These are phyloP conservation scores for Volvox carteri DNA, from an alignment of 163 green algal species.

Conservation along the genomic window DNA sequence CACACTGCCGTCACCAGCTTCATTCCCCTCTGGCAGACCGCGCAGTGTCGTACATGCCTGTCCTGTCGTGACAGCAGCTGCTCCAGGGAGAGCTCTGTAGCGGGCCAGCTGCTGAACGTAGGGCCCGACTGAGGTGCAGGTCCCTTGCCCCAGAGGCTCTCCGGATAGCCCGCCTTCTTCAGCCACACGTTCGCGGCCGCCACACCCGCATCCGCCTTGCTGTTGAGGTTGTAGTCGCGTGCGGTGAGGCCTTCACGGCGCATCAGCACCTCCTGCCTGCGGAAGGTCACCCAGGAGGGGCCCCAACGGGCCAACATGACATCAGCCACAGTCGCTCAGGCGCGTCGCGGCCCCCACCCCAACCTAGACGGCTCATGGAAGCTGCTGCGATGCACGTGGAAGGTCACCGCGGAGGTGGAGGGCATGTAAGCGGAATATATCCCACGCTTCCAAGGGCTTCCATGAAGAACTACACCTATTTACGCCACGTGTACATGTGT, in stretches of 20 bases:
- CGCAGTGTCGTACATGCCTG: slow-evolving; percentile 48
- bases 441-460: too few relatives aligned
- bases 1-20: not conserved
- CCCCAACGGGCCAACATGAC: too few relatives aligned
- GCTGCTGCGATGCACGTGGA: too few relatives aligned
- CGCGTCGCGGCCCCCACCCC: too few relatives aligned
- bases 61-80: slow-evolving; percentile 17
- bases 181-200: slow-evolving; percentile 27
- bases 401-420: too few relatives aligned
- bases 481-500: not conserved
- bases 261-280: slow-evolving; percentile 62
- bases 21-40: slow-evolving; percentile 10
- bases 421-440: too few relatives aligned
- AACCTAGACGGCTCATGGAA: too few relatives aligned
- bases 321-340: too few relatives aligned
- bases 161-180: slow-evolving; percentile 15
- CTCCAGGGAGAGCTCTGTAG: not conserved
- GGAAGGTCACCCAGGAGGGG: too few relatives aligned
- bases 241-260: slow-evolving; percentile 13
- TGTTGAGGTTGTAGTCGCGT: slow-evolving; percentile 55
- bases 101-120: slow-evolving; percentile 30
- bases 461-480: too few relatives aligned
- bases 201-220: slow-evolving; percentile 48
- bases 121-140: not conserved
- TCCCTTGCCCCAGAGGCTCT: slow-evolving; percentile 19